Base-by-base conservation (phyloP, 345 rosid genomes). In the Geranium rotundifolium region DNA sequence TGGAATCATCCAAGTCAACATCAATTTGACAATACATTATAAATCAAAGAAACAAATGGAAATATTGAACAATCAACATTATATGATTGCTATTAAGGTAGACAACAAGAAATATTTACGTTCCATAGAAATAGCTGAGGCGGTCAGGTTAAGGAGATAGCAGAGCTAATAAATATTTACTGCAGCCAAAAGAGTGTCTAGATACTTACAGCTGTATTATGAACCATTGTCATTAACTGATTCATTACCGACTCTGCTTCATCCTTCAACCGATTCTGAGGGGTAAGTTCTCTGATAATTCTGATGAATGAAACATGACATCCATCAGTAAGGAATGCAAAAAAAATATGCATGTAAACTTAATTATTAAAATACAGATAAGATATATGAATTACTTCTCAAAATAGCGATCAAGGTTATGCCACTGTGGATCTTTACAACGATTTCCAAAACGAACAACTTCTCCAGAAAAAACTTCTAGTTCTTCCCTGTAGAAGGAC, bases 381-480 rank as follows among this genome's bases (percentile, higher is more conserved):
- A 2, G 37, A 31, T 13, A 9, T 41, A 6, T 12, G 14, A 41
- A 41, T 74, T 81, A 91, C 98, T 85, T 89, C 39, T 89, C 87
- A 67, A 91, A 89, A 69, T 89, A 91, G 34, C 96, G 95, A 54
- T 85, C 90, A 69, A 91, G 67, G 75, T 78, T 87, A 77, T 89
- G 98, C 98, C 98, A 91, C 56, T 91, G 95, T 65, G 89, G 82
- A 80, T 91, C 98, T 84, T 86, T 91, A 58, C 87, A 86, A 31
- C 87, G 82, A 82, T 91, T 89, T 67, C 98, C 98, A 71, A 91
- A 91, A 61, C 98, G 95, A 68, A 91, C 86, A 46, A 91, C 96
- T 80, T 91, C 98, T 67, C 90, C 82, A 0, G 86, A 78, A 71
- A 91, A 91, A 71, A 84, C 76, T 76, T 81, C 82, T 72, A 91